These are phyloP conservation scores for Mortierella claussenii DNA, from an alignment of 192 early-diverging fungal genomes.

Conservation along the genomic window DNA sequence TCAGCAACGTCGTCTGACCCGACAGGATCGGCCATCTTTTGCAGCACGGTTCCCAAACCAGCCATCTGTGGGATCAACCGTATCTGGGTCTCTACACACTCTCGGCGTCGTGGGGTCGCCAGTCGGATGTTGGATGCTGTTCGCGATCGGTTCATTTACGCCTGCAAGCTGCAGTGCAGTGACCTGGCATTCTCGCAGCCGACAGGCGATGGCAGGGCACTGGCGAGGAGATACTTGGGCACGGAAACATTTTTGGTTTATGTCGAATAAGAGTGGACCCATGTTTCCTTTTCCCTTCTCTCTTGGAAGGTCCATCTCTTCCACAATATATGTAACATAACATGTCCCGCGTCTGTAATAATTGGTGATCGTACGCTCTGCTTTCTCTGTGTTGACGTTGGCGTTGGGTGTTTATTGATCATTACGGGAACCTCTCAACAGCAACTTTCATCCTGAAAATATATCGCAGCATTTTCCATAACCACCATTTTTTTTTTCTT, in stretches of 20 bases:
- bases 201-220: slow-evolving; percentile 57
- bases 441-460: too few species aligned
- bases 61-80: slow-evolving; percentile 60
- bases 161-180: slow-evolving; percentile 33
- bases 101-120: slow-evolving; percentile 51
- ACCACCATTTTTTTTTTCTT: not conserved
- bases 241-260: slow-evolving; percentile 57
- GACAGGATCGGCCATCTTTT: slow-evolving; percentile 47
- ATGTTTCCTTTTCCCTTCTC: too few species aligned
- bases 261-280: too few species aligned
- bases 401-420: too few species aligned
- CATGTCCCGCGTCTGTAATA: too few species aligned
- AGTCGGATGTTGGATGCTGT: slow-evolving; percentile 53
- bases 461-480: too few species aligned
- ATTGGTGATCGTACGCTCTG: too few species aligned
- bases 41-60: slow-evolving; percentile 42
- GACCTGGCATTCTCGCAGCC: slow-evolving; percentile 61
- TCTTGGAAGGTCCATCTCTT: too few species aligned
- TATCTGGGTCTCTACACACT: slow-evolving; percentile 55
- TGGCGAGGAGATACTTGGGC: slow-evolving; percentile 51
- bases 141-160: slow-evolving; percentile 56
- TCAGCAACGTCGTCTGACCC: not conserved
- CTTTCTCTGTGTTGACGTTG: too few species aligned
- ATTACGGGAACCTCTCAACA: too few species aligned
- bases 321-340: too few species aligned